These are phyloP conservation scores for Saccharomycopsis guyanensis DNA, from an alignment of 805 yeast species.

Conservation along the genomic window DNA sequence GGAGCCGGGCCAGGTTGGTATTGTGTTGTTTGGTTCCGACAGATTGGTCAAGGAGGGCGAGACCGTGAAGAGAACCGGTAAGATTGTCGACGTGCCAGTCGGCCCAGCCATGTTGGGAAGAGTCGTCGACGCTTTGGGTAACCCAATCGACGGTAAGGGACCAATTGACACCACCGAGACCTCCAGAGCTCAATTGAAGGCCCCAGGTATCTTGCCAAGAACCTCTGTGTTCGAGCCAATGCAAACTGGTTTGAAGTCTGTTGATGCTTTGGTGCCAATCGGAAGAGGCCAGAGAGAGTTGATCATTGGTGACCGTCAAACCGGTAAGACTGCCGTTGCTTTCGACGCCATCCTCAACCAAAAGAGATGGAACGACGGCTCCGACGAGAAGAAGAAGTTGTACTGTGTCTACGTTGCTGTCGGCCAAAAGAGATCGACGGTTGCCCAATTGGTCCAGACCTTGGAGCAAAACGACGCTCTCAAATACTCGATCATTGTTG, in stretches of 20 bases:
- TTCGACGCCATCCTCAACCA: constrained; percentile 97
- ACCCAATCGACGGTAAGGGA: constrained; percentile 99
- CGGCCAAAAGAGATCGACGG: constrained; percentile 99
- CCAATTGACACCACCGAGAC: constrained; percentile 81
- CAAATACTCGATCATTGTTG: constrained; percentile 95
- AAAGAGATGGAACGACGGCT: constrained; percentile 96
- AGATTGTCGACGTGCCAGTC: constrained; percentile 98
- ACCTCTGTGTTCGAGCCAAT: constrained; percentile 97
- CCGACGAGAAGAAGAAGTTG: constrained; percentile 93
- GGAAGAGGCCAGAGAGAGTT: constrained; percentile 99
- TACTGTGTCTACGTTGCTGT: constrained; percentile 99
- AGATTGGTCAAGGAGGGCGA: constrained; percentile 98
- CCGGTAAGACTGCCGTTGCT: constrained; percentile 99
- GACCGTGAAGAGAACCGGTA: constrained; percentile 98
- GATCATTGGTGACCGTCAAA: constrained; percentile 99
- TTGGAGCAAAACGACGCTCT: constrained; percentile 97
- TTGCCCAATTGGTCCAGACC: constrained; percentile 98
- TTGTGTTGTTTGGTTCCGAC: constrained; percentile 99
- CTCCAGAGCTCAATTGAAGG: constrained; percentile 97
- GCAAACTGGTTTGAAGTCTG: constrained; percentile 99
- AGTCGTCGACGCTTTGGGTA: constrained; percentile 98
- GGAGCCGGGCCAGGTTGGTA: constrained; percentile 99
- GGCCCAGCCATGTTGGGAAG: constrained; percentile 98
- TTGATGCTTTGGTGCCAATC: constrained; percentile 97
- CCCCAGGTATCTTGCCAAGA: constrained; percentile 99